Evolutionary conservation across 441 rosid species (phyloP), one percentile per base, ranked within the genome.

Genomic region (Syzygium syzygioides): DNA sequence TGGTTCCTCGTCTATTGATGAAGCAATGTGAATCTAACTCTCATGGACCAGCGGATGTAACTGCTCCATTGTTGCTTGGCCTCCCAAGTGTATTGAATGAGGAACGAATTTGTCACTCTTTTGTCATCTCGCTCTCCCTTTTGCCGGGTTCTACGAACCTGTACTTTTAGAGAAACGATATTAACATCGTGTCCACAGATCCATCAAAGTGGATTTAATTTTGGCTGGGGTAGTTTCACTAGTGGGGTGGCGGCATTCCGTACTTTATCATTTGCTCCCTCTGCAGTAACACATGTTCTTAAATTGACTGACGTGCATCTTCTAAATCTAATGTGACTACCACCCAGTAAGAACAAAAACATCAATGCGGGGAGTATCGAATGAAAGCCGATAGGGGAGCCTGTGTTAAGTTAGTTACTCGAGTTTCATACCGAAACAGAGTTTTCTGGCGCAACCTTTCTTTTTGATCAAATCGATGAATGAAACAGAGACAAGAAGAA

Each of bases 1-100:
- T 84, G 90, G 91, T 54, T 90, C 79, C 53, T 89, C 90, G 83
- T 86, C 90, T 91, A 92, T 89, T 89, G 89, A 23, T 57, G 80
- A 87, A 64, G 90, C 90, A 88, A 80, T 55, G 71, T 85, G 79
- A 59, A 85, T 66, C 48, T 88, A 45, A 89, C 86, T 68, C 87
- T 86, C 93, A 87, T 34, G 83, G 87, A 84, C 79, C 85, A 59
- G 89, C 86, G 50, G 53, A 89, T 87, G 79, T 55, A 87, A 89
- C 55, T 85, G 83, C 34, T 56, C 79, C 76, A 60, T 50, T 86
- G 87, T 76, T 76, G 23, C 85, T 85, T 55, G 68, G 57, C 86
- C 89, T 87, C 76, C 88, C 91, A 87, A 89, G 86, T 56, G 90
- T 90, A 86, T 34, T 85, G 79, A 89, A 86, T 85, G 92, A 88